Conservation (phyloP, 2,329 filamentous ascomycete genomes). For the Graphilbum ipis-grandicollis region DNA sequence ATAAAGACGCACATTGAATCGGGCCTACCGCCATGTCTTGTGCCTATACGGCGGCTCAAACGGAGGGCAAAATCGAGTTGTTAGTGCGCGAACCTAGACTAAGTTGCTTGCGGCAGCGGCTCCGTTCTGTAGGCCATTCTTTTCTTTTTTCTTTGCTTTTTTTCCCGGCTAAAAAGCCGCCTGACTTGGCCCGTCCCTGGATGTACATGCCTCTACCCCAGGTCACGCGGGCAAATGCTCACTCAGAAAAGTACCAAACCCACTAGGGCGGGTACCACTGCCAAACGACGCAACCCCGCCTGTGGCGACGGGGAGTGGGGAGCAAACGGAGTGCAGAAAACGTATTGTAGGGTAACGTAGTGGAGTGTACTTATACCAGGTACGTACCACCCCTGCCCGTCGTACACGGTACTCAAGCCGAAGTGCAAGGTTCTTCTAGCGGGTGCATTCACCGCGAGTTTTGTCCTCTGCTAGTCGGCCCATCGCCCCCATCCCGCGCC, state of each 20-base stretch:
- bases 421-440: slow-evolving; percentile 5
- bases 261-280: background rate
- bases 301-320: background rate
- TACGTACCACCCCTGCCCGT: slow-evolving; percentile 8
- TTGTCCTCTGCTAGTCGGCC: slow-evolving; percentile 7
- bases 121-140: slow-evolving; percentile 3
- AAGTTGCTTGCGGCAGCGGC: background rate
- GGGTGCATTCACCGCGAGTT: slow-evolving; percentile 14
- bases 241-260: background rate
- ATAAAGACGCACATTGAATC: no score
- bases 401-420: slow-evolving; percentile 8
- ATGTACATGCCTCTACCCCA: no score
- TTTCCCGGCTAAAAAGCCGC: no score
- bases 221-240: no score
- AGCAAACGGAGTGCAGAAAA: slow-evolving; percentile 2
- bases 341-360: no score
- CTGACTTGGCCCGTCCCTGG: background rate
- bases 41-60: background rate
- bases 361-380: slow-evolving; percentile 7
- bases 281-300: background rate
- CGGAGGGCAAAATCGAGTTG: no score
- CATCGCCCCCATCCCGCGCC: slow-evolving; percentile 10
- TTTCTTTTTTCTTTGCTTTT: no score
- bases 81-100: background rate
- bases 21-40: background rate